These are phyloP conservation scores for Candida glucosophila DNA, from an alignment of 1,139 yeast species.

Conservation along the genomic window DNA sequence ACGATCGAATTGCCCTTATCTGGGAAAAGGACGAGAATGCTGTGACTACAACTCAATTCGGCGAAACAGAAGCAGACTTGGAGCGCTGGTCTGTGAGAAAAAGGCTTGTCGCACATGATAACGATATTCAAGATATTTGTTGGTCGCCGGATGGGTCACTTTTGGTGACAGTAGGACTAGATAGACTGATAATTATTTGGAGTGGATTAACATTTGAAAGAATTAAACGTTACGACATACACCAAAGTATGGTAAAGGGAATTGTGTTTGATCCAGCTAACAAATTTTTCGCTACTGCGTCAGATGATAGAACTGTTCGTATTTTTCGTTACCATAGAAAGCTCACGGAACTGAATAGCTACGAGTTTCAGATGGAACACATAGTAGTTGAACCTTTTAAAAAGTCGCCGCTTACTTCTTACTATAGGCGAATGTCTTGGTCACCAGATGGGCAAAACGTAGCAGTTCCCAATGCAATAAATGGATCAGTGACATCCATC, in stretches of 20 bases:
- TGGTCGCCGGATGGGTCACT: conserved; percentile 96
- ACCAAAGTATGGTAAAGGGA: conserved; percentile 93
- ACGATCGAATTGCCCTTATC: conserved; percentile 81
- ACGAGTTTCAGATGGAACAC: conserved; percentile 80
- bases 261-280: conserved; percentile 97
- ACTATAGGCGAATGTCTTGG: conserved; percentile 90
- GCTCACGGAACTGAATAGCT: conserved; percentile 47
- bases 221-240: conserved; percentile 81
- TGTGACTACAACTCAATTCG: conserved; percentile 34
- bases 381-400: conserved; percentile 76
- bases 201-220: conserved; percentile 87
- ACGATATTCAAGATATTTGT: conserved; percentile 93
- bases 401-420: conserved; percentile 86
- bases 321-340: conserved; percentile 75
- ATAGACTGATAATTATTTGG: conserved; percentile 89
- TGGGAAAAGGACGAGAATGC: conserved; percentile 84
- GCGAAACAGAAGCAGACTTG: conserved; percentile 51
- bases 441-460: conserved; percentile 96
- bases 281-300: conserved; percentile 92
- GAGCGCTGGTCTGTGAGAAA: conserved; percentile 94
- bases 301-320: conserved; percentile 88
- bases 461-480: conserved; percentile 94
- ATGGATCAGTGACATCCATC: conserved; percentile 90
- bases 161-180: conserved; percentile 88
- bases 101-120: conserved; percentile 90